Conservation (phyloP, 768 basidiomycete species). For the Russula compacta region DNA sequence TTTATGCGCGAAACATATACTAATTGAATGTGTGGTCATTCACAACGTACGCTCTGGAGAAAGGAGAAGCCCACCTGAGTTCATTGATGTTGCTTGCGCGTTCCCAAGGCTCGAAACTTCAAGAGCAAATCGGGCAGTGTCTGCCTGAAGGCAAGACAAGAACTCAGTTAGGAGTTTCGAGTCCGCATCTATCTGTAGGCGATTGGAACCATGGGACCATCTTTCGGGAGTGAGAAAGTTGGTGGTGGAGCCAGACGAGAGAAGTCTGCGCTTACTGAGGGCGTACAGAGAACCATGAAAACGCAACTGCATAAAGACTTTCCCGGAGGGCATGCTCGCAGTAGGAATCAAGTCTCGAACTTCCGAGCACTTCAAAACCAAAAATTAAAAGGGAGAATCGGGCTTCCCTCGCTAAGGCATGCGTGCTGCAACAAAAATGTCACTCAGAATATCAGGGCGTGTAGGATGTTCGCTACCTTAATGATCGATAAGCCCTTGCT, state of each 20-base stretch:
- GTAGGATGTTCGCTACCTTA: slow-evolving; percentile 50
- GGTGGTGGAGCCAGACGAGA: not conserved
- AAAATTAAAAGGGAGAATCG: slow-evolving; percentile 88
- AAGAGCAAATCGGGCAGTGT: slow-evolving; percentile 51
- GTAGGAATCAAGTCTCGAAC: slow-evolving; percentile 74
- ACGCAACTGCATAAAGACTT: slow-evolving; percentile 68
- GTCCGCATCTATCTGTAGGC: slow-evolving; percentile 83
- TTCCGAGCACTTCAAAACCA: slow-evolving; percentile 85
- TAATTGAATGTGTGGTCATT: slow-evolving; percentile 35
- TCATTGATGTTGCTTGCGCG: slow-evolving; percentile 30
- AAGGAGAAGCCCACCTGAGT: slow-evolving; percentile 28
- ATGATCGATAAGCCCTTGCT: slow-evolving; percentile 49
- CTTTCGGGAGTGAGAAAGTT: slow-evolving; percentile 32
- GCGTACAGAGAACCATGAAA: slow-evolving; percentile 89
- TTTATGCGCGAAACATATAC: slow-evolving; percentile 40
- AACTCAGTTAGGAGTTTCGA: slow-evolving; percentile 84
- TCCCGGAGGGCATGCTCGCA: slow-evolving; percentile 73
- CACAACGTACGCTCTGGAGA: slow-evolving; percentile 20
- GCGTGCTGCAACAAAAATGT: slow-evolving; percentile 48
- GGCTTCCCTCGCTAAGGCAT: slow-evolving; percentile 83
- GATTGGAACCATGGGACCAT: slow-evolving; percentile 94
- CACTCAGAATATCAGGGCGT: not conserved
- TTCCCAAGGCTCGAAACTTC: slow-evolving; percentile 56
- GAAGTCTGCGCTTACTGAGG: slow-evolving; percentile 58
- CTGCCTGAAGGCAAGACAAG: slow-evolving; percentile 62